Base-by-base conservation (phyloP, 495 filamentous ascomycete species). In the Aeminium ludgeri region DNA sequence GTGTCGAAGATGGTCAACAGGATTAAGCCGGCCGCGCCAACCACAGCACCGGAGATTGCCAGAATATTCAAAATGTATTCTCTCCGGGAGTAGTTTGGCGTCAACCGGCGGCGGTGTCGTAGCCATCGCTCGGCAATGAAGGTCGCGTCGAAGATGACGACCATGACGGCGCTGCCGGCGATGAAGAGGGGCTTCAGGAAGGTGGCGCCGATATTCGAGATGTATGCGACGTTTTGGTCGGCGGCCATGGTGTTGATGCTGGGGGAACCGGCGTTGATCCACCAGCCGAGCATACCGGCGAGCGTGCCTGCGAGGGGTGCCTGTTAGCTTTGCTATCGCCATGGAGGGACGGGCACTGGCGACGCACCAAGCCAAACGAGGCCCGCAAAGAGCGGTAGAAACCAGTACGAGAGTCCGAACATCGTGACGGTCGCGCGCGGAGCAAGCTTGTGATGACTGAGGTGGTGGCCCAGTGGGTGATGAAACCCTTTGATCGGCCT, bases 141-240 rank as follows among this genome's bases (percentile, higher is more conserved):
- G 10, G 80, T 73, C 19, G 87, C 60, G 64, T 93, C 82, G 43
- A 97, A 73, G 46, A 84, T 79, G 27, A 94, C 64, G 38, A 85
- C 82, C 13, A 82, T 86, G 15, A 94, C 64, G 10, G 68, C 63
- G 60, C 76, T 78, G 40, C 85, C 85, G 10, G 75, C 65, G 43
- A 97, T 73, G 65, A 97, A 97, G 1, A 96, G 65, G 0, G 89
- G 89, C 46, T 94, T 84, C 2, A 94, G 63, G n/a, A 29, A 51
- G 0, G 65, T 55, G 0, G 79, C 78, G 45, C 85, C 89, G 20
- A 94, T 66, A 59, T 95, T 85, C 48, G 43, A 45, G 18, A 56
- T 55, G 38, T 51, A 54, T n/a, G 87, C 81, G 41, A 94, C 83
- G 2, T 55, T 65, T 51, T 87, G 82, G 35, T 51, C 54, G 0